Percentiles rank a stretch among this genome's conserved stretches.
These are phyloP conservation scores for Penicillium occitanis DNA, from an alignment of 2,329 filamentous ascomycete genomes.

Conservation along the genomic window DNA sequence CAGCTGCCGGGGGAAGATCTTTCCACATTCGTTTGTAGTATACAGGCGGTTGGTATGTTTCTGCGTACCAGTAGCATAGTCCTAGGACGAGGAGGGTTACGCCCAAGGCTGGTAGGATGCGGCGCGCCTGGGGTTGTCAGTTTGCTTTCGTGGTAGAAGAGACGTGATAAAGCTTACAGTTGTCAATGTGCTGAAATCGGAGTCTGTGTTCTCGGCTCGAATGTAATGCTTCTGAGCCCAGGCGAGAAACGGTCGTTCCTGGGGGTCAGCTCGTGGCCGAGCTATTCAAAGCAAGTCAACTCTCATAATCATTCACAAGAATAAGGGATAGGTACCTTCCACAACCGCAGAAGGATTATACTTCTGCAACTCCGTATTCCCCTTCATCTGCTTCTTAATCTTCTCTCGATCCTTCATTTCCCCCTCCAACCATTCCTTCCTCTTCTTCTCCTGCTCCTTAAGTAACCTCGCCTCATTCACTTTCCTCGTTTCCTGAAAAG, in stretches of 20 bases:
- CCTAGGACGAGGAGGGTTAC: slow-evolving; percentile 41
- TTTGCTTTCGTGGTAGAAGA: neutral
- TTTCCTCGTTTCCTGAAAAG: slow-evolving; percentile 41
- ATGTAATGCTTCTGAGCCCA: slow-evolving; percentile 47
- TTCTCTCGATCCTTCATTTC: slow-evolving; percentile 46
- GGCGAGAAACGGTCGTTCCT: slow-evolving; percentile 40
- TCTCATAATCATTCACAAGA: no score
- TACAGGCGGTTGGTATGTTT: slow-evolving; percentile 52
- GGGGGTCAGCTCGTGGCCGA: slow-evolving; percentile 44
- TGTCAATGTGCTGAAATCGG: slow-evolving; percentile 37
- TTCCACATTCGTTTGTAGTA: slow-evolving; percentile 52
- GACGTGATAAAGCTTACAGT: slow-evolving; percentile 30
- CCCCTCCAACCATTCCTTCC: slow-evolving; percentile 54
- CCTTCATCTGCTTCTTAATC: slow-evolving; percentile 32
- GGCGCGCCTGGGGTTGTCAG: slow-evolving; percentile 36
- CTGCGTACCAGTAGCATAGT: slow-evolving; percentile 46
- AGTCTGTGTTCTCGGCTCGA: slow-evolving; percentile 35
- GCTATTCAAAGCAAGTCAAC: slow-evolving; percentile 23
- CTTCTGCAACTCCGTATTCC: slow-evolving; percentile 39
- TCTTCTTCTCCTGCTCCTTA: slow-evolving; percentile 49
- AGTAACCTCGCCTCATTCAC: slow-evolving; percentile 42
- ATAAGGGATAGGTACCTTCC: slow-evolving; percentile 30
- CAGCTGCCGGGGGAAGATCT: slow-evolving; percentile 50
- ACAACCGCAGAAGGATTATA: slow-evolving; percentile 37
- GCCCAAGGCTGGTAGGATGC: slow-evolving; percentile 49